These are phyloP conservation scores for Udeniomyces megalosporus DNA, from an alignment of 768 basidiomycete species.

Conservation along the genomic window DNA sequence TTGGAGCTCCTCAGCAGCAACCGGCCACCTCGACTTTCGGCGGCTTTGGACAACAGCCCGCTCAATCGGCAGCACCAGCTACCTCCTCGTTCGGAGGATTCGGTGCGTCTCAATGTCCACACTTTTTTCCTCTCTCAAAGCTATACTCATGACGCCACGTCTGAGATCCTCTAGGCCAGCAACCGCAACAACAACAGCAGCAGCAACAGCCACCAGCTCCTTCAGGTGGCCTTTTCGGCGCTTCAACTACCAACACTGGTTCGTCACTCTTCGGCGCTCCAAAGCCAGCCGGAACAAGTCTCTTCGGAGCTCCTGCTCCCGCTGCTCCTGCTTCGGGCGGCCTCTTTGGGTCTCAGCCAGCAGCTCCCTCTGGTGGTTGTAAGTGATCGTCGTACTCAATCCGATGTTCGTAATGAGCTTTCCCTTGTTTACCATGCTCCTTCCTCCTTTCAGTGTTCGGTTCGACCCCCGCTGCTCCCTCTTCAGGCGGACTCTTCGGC, in stretches of 20 bases:
- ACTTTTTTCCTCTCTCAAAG: background rate
- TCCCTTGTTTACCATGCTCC: background rate
- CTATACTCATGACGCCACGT: no score
- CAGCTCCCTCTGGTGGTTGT: constrained; percentile 9
- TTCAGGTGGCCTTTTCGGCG: constrained; percentile 18
- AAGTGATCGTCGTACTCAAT: background rate
- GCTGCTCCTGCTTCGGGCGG: constrained; percentile 17
- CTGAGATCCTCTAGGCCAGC: background rate
- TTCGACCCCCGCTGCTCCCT: background rate
- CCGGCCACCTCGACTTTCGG: constrained; percentile 9
- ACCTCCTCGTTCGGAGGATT: constrained; percentile 7
- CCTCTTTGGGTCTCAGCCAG: constrained; percentile 6
- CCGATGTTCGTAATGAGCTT: background rate
- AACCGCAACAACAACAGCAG: background rate
- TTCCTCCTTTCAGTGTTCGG: constrained; percentile 8
- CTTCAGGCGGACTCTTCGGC: constrained; percentile 17
- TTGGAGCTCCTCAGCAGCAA: background rate
- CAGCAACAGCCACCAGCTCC: background rate
- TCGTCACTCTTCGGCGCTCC: constrained; percentile 18
- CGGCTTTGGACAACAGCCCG: constrained; percentile 6
- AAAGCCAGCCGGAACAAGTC: constrained; percentile 16
- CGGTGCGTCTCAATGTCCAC: background rate
- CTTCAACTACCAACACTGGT: constrained; percentile 13
- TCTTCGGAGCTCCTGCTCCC: constrained; percentile 19
- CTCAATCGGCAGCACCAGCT: background rate